Evolutionary conservation across 441 rosid species (phyloP).

Genomic region (Kokia cookei): DNA sequence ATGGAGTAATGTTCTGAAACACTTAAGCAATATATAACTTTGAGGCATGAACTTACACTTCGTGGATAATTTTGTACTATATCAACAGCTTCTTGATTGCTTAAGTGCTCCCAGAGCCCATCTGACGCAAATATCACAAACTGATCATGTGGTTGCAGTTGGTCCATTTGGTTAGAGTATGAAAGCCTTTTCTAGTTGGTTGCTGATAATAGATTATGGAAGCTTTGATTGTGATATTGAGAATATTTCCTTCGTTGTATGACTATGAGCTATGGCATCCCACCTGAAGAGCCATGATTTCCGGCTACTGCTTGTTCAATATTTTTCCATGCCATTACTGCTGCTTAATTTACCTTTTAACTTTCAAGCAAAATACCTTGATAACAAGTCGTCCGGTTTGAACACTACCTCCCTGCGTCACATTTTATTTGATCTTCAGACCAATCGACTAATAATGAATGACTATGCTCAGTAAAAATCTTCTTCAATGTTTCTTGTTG

Average conservation of each 20-base stretch:
- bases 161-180: constrained; percentile 10
- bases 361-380: background rate
- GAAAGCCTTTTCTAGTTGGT: background rate
- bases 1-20: background rate
- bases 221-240: background rate
- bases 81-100: constrained; percentile 92
- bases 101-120: constrained; percentile 96
- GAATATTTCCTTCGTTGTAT: background rate
- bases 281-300: background rate
- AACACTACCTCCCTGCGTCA: background rate
- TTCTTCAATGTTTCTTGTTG: background rate
- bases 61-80: constrained; percentile 67
- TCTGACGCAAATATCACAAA: constrained; percentile 61
- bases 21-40: background rate
- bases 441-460: background rate
- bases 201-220: background rate
- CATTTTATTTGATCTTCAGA: background rate
- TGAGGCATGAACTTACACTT: constrained; percentile 36
- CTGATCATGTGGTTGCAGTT: constrained; percentile 59
- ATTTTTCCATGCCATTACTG: background rate
- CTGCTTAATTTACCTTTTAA: background rate
- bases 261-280: background rate
- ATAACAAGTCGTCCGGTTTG: background rate
- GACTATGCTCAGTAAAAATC: background rate
- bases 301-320: background rate